Conservation (phyloP, 306 rosid species). For the Echinosophora koreensis region DNA sequence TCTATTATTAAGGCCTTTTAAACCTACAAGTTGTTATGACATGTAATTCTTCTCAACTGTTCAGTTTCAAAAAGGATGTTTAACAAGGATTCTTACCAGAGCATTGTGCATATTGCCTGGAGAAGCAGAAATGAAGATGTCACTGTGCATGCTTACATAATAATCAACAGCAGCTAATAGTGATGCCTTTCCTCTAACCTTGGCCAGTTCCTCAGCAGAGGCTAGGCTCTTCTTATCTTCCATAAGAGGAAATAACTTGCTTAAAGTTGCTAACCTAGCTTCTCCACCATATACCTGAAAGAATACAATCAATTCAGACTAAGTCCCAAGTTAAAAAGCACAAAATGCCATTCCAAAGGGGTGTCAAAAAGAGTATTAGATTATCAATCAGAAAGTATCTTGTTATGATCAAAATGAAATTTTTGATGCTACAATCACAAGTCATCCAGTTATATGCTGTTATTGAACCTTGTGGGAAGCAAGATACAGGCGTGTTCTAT, state of each 20-base stretch:
- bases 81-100: slow-evolving; percentile 62
- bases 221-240: slow-evolving; percentile 92
- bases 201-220: slow-evolving; percentile 70
- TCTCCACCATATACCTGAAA: slow-evolving; percentile 93
- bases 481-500: slow-evolving; percentile 87
- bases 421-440: slow-evolving; percentile 21
- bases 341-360: background rate
- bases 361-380: slow-evolving; percentile 1
- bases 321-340: slow-evolving; percentile 32
- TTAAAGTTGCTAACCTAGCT: slow-evolving; percentile 80
- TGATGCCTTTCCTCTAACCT: slow-evolving; percentile 90
- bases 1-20: slow-evolving; percentile 7
- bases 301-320: slow-evolving; percentile 32
- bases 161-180: slow-evolving; percentile 90
- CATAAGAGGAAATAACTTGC: slow-evolving; percentile 80
- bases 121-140: slow-evolving; percentile 95
- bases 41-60: background rate
- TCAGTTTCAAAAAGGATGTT: slow-evolving; percentile 33
- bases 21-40: slow-evolving; percentile 8
- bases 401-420: slow-evolving; percentile 34
- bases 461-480: slow-evolving; percentile 95
- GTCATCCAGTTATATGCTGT: slow-evolving; percentile 18
- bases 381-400: slow-evolving; percentile 26
- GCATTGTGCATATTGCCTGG: slow-evolving; percentile 99
- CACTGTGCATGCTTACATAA: slow-evolving; percentile 93